Evolutionary conservation across 108 stramenopile species (phyloP), one percentile per base, ranked within the genome.

Genomic region (Schizochytrium sp.): DNA sequence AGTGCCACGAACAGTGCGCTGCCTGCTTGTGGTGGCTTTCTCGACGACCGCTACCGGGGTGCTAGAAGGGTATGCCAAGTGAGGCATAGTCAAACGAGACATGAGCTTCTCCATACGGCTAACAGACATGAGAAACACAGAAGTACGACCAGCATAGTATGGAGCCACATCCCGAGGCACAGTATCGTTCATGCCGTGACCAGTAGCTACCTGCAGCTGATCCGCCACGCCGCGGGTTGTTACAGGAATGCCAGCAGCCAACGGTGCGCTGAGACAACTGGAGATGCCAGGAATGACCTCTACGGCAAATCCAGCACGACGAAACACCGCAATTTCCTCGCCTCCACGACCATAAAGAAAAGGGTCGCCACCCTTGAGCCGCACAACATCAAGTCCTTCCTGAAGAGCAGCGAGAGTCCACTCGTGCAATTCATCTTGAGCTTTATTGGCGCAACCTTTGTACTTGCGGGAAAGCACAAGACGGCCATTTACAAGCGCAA

Each of bases 291-390:
- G 88, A 38, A 88, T 46, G 5, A 97, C 94, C 28, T 72, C 88
- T 4, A 96, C 90, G 87, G 96, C 96, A 3, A 97, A 93, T 28
- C 97, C 97, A 76, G 92, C 95, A 4, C 92, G 57, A 72, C 98
- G 95, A 90, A 98, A 98, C 69, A 94, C 94, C 8, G 97, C 72
- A 0, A 99, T 95, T 93, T 99, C 98, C 91, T 99, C 98, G 47
- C 97, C 98, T 2, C 98, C 98, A 60, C 98, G 87, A 28, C 98
- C 98, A 91, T 98, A 99, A 3, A 99, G 95, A 90, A 98, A 98
- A 41, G 98, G 98, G 91, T 99, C 98, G 3, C 98, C 98, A 92
- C 98, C 98, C 94, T 99, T 99, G n/a, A 99, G 91, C 45, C 98
- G 95, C 10, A 98, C 94, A 3, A 99, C 98, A 88, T 97, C 95